Evolutionary conservation across 2,329 filamentous ascomycete species (phyloP).

Genomic region (Botryosphaeria dothidea): DNA sequence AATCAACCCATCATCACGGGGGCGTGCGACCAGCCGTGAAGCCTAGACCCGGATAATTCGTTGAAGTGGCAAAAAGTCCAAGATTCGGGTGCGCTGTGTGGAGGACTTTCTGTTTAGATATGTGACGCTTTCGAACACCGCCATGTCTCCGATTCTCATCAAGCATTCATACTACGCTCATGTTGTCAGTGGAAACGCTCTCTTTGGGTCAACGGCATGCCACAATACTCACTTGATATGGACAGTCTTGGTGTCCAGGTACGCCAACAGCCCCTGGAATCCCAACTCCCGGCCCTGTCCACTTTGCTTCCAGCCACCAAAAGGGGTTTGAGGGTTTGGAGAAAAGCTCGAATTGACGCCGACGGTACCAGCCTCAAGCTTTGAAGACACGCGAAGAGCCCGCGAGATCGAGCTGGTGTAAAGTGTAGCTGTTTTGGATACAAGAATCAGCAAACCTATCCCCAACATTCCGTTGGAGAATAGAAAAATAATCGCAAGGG

Average conservation of each 20-base stretch:
- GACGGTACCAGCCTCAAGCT: slow-evolving; percentile 35
- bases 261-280: slow-evolving; percentile 31
- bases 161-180: background rate
- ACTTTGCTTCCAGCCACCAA: slow-evolving; percentile 36
- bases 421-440: background rate
- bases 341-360: slow-evolving; percentile 31
- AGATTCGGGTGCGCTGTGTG: no score
- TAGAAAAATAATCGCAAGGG: background rate
- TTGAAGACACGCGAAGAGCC: slow-evolving; percentile 31
- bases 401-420: slow-evolving; percentile 27
- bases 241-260: slow-evolving; percentile 35
- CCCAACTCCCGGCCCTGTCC: slow-evolving; percentile 37
- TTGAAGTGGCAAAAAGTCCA: no score
- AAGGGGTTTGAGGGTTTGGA: slow-evolving; percentile 27
- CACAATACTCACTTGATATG: slow-evolving; percentile 26
- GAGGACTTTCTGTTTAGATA: no score
- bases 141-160: no score
- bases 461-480: background rate
- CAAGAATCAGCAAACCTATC: no score
- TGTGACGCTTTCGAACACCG: no score
- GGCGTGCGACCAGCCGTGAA: no score
- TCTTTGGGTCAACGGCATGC: no score
- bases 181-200: background rate
- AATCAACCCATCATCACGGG: no score
- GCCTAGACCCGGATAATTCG: no score